Evolutionary conservation across 768 basidiomycete genomes (phyloP), one percentile per base, ranked within the genome.

Genomic region (Tubosaeta brunneosetosa): DNA sequence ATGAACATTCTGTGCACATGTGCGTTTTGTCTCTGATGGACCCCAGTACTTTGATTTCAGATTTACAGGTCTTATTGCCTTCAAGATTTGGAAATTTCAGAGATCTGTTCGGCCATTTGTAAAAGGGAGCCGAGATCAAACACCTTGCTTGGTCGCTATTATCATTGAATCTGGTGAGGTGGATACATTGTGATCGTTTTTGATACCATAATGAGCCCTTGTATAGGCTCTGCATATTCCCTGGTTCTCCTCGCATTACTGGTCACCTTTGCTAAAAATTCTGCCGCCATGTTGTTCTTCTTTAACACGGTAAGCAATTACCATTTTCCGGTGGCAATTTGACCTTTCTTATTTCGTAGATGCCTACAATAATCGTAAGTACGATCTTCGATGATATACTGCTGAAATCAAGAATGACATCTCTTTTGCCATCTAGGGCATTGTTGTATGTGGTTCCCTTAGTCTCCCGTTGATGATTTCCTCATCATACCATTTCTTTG

Each of bases 201-300:
- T 8, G 22, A 49, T 10, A 3, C 9, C 29, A 25, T 19, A 10
- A 25, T 7, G 3, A 16, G 0, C 9, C 34, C n/a, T 6, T 27
- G 8, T 14, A 27, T 14, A 49, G 49, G 31, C 6, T 31, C 40
- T 12, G 19, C 22, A 22, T 49, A 42, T 31, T 25, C 40, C 17
- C 33, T 40, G 5, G 11, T 57, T 0, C 52, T 66, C n/a, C 32
- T 60, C 12, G 27, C 49, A 19, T 57, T 63, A 47, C 59, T 64
- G 33, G 37, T 43, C 26, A 60, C 57, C 4, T 42, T 33, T 13
- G 38, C 19, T 3, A 5, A 33, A 12, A n/a, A 33, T 10, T 42
- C 49, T 1, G 19, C 31, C 8, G 26, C n/a, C 16, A 14, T 22
- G 47, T 22, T 49, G 50, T 61, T 57, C 11, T 38, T 61, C 31